Percentiles rank a stretch among this genome's conserved stretches.
Conservation (phyloP, 192 early-diverging fungal species). For the Paraglomus occultum region DNA sequence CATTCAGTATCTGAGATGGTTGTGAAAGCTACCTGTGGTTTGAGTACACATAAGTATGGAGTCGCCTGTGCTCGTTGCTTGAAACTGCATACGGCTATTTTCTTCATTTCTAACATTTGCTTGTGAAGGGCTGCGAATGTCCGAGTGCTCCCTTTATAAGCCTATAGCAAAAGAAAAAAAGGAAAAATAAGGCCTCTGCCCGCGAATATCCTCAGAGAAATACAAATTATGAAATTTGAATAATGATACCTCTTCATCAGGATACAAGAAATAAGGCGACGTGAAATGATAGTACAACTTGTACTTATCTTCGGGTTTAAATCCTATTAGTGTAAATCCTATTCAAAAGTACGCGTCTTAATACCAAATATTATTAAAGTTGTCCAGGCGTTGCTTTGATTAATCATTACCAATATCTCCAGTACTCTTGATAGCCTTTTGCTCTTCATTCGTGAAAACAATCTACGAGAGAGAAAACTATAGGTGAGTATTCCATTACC, state of each 20-base stretch:
- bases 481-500: background rate
- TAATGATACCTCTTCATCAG: conserved; percentile 63
- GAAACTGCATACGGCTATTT: conserved; percentile 67
- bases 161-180: conserved; percentile 27
- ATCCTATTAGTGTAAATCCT: conserved; percentile 70
- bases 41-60: conserved; percentile 58
- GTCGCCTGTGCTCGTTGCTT: conserved; percentile 48
- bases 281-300: conserved; percentile 60
- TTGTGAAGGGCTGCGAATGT: conserved; percentile 66
- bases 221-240: background rate
- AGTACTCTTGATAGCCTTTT: conserved; percentile 57
- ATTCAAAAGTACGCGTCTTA: conserved; percentile 26
- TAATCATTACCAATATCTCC: conserved; percentile 56
- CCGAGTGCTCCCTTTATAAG: conserved; percentile 67
- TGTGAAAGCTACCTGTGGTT: conserved; percentile 58
- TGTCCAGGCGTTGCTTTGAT: background rate
- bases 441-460: conserved; percentile 72
- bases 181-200: background rate
- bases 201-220: background rate
- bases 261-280: conserved; percentile 69
- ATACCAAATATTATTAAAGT: background rate
- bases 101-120: conserved; percentile 53
- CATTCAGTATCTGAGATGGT: background rate
- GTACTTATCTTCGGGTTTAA: conserved; percentile 53
- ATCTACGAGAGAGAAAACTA: conserved; percentile 35